Evolutionary conservation across 1,139 yeast species (phyloP), one percentile per base, ranked within the genome.

Genomic region (Yamadazyma mexicana): DNA sequence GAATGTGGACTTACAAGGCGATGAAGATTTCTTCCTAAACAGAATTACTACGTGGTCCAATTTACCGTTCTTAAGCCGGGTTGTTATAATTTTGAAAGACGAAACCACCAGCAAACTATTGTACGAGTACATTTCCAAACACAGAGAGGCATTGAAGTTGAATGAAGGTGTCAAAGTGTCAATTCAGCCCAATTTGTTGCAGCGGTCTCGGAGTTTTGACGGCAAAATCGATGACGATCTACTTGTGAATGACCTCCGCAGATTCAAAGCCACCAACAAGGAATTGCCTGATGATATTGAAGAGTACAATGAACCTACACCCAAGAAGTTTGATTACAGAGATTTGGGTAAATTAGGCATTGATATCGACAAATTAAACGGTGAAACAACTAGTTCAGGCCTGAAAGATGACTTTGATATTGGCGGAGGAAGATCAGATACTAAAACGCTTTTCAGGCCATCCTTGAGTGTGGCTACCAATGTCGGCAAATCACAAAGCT

Each of bases 41-140:
- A 51, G 62, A 31, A 65, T 75, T 26, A 56, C 61, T 32, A 62
- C 70, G 44, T 75, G 79, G 79, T 64, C 75, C 9, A 69, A 64
- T 37, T 51, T 75, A 28, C 68, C 77, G 9, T 70, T 69, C 39
- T 56, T 74, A 38, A 60, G 56, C 35, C 54, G 80, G 24, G 57
- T 71, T 11, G 69, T 75, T 16, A 59, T 74, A 25, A 69, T 73
- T 5, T 55, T 74, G 43, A 55, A 58, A 40, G 58, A 61, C 16
- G 73, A 64, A 30, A 38, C 38, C 1, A 53, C 59, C 2, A 75
- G 79, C 1, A 22, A 39, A 10, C 42, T 48, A 9, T 56, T 69
- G 2, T 59, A 51, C 44, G 25, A 47, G 1, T 53, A 47, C 39
- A 50, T 75, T 25, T 43, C 34, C 2, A 14, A 32, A 15, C 34